Evolutionary conservation across 768 basidiomycete genomes (phyloP).

Genomic region (Leccinum uliginosum): DNA sequence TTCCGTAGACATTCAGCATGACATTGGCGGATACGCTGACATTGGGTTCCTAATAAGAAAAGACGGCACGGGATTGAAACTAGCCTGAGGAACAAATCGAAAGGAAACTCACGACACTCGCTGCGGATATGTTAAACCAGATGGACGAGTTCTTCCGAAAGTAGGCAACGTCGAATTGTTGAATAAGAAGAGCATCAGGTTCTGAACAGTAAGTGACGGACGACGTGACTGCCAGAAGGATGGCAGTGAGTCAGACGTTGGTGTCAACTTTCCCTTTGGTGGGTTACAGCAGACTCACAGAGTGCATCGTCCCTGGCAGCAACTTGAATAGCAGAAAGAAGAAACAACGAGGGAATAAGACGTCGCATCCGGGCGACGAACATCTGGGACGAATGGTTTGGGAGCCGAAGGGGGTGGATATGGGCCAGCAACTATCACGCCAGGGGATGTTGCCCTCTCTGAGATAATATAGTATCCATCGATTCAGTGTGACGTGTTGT

Average conservation of each 20-base stretch:
- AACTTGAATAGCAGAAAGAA: slow-evolving; percentile 36
- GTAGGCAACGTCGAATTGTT: slow-evolving; percentile 73
- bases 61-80: slow-evolving; percentile 12
- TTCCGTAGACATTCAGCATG: slow-evolving; percentile 84
- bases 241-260: slow-evolving; percentile 4
- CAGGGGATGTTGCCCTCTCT: slow-evolving; percentile 6
- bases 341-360: slow-evolving; percentile 37
- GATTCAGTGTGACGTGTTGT: neutral
- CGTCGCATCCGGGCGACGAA: slow-evolving; percentile 78
- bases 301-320: slow-evolving; percentile 51
- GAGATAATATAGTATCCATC: slow-evolving; percentile 21
- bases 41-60: slow-evolving; percentile 51
- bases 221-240: slow-evolving; percentile 58
- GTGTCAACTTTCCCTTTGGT: neutral
- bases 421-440: slow-evolving; percentile 26
- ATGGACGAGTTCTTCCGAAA: slow-evolving; percentile 68
- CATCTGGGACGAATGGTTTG: slow-evolving; percentile 38
- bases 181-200: slow-evolving; percentile 73
- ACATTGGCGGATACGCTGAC: slow-evolving; percentile 81
- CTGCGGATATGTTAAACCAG: slow-evolving; percentile 81
- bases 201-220: slow-evolving; percentile 85
- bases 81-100: neutral
- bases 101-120: slow-evolving; percentile 66
- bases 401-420: slow-evolving; percentile 15
- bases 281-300: slow-evolving; percentile 43